A percentile compares a stretch with the other conserved stretches of the same genome.
Evolutionary conservation across 2,329 filamentous ascomycete genomes (phyloP).

Genomic region (Emydomyces testavorans): DNA sequence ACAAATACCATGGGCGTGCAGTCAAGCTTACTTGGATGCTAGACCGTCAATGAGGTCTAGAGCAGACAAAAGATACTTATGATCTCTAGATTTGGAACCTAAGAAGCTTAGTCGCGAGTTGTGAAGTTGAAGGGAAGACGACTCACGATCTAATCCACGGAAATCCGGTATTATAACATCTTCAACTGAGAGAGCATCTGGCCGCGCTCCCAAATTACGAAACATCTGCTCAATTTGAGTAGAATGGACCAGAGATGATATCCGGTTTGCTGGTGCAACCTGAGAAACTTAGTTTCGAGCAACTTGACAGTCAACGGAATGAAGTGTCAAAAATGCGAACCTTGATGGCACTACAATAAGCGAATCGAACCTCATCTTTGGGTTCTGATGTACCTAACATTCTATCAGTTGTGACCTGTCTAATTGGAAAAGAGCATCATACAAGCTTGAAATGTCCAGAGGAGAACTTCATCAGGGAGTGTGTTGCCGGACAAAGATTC

Average conservation of each 20-base stretch:
- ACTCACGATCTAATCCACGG: constrained; percentile 19
- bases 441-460: constrained; percentile 47
- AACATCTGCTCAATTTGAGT: constrained; percentile 44
- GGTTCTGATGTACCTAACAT: constrained; percentile 43
- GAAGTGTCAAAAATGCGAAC: constrained; percentile 27
- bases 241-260: constrained; percentile 29
- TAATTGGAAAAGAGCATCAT: constrained; percentile 10
- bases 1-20: background rate
- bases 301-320: background rate
- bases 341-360: constrained; percentile 49
- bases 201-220: constrained; percentile 44
- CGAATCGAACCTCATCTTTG: constrained; percentile 45
- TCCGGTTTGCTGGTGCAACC: constrained; percentile 23
- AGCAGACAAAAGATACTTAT: constrained; percentile 25
- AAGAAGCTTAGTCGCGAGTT: background rate
- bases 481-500: constrained; percentile 39
- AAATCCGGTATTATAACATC: constrained; percentile 22
- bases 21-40: constrained; percentile 22
- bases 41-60: constrained; percentile 26
- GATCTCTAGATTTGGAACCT: constrained; percentile 16
- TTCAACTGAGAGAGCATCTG: constrained; percentile 34
- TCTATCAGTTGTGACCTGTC: background rate
- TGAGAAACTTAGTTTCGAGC: constrained; percentile 18
- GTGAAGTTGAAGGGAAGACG: background rate
- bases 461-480: constrained; percentile 53